phyloP scores from a whole-genome alignment of 352 stramenopile genomes.

The Phytophthora cactorum region DNA sequence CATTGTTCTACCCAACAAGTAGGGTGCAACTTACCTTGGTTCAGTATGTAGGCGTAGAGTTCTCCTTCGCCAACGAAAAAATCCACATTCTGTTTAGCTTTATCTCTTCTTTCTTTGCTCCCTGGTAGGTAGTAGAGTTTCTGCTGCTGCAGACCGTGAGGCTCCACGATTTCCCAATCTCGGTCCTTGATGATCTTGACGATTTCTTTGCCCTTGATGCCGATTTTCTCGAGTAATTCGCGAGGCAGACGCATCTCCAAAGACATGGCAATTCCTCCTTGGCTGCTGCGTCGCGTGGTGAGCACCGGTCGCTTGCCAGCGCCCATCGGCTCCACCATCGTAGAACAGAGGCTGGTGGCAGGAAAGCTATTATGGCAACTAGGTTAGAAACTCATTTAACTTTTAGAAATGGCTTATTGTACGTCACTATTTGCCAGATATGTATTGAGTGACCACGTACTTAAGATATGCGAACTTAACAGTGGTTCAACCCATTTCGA shows the following conservation, averaged over 20 bases:
- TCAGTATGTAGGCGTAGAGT: constrained; percentile 45
- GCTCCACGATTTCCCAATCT: constrained; percentile 28
- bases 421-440: not conserved
- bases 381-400: not conserved
- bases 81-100: constrained; percentile 13
- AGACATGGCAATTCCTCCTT: constrained; percentile 31
- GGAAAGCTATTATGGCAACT: not conserved
- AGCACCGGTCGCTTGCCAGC: constrained; percentile 4
- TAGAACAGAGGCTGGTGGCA: not conserved
- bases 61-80: constrained; percentile 45
- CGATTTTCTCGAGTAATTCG: constrained; percentile 33
- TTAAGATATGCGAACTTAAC: constrained; percentile 1
- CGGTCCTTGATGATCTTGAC: constrained; percentile 33
- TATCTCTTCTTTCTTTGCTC: constrained; percentile 1
- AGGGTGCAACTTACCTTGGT: constrained; percentile 27
- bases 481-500: constrained; percentile 11
- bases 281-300: constrained; percentile 11
- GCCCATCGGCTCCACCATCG: constrained; percentile 2
- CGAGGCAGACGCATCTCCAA: constrained; percentile 25
- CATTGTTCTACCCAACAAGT: constrained; percentile 3
- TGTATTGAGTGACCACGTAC: not conserved
- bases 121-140: constrained; percentile 36
- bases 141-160: constrained; percentile 30
- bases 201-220: constrained; percentile 40
- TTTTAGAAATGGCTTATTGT: not conserved